Percentiles rank a stretch among this genome's conserved stretches.
These are phyloP conservation scores for Albugo candida DNA, from an alignment of 352 stramenopile genomes.

Conservation along the genomic window DNA sequence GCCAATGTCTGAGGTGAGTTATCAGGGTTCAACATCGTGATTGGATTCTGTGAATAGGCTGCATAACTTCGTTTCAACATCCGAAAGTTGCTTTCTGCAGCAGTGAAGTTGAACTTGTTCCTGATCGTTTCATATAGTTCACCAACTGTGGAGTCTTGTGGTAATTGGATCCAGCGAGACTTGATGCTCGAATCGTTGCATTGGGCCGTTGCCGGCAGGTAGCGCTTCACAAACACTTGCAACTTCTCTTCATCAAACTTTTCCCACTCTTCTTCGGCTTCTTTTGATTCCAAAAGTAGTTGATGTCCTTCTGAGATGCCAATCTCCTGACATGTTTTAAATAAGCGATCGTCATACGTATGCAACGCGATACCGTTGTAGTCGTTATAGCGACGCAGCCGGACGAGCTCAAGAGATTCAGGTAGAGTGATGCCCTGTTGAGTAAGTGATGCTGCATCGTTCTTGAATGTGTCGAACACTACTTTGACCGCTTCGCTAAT, in stretches of 20 bases:
- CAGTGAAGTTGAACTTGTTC: conserved; percentile 28
- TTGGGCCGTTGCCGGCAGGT: conserved; percentile 3
- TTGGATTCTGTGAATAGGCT: conserved; percentile 36
- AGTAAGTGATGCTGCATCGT: conserved; percentile 9
- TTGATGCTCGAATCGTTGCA: conserved; percentile 1
- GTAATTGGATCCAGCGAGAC: conserved; percentile 35
- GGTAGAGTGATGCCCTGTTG: conserved; percentile 23
- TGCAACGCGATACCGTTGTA: conserved; percentile 51
- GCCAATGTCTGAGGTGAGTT: conserved; percentile 20
- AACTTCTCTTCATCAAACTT: background rate
- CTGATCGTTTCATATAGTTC: conserved; percentile 24
- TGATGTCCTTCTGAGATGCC: conserved; percentile 53
- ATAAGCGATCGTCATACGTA: conserved; percentile 28
- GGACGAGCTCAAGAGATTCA: conserved; percentile 21
- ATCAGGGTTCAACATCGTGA: conserved; percentile 43
- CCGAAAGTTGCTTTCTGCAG: conserved; percentile 17
- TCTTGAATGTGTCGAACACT: conserved; percentile 30
- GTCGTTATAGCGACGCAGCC: conserved; percentile 52
- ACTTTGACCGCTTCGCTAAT: conserved; percentile 25
- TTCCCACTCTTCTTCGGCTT: background rate
- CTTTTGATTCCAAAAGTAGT: conserved; percentile 47
- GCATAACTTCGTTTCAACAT: conserved; percentile 49
- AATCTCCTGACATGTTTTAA: conserved; percentile 24
- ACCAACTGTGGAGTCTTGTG: conserved; percentile 33
- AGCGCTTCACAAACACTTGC: background rate